A percentile compares a stretch with the other conserved stretches of the same genome.
Evolutionary conservation across 2,329 filamentous ascomycete species (phyloP).

Genomic region (Stagonosporopsis cucurbitacearum): DNA sequence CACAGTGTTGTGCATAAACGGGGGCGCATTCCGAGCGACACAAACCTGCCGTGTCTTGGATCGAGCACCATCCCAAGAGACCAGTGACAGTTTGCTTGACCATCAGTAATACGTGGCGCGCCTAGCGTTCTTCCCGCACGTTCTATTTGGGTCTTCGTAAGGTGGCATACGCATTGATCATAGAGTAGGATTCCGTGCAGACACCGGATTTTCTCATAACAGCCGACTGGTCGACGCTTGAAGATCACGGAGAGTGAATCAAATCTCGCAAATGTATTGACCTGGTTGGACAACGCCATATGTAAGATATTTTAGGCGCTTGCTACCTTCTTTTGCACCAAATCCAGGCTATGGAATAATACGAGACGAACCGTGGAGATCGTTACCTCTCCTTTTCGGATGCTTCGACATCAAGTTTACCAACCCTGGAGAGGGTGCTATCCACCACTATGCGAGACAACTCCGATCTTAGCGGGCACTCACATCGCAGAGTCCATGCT

Average conservation of each 20-base stretch:
- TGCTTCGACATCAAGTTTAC: too few species aligned
- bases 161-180: neutral
- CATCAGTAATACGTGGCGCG: neutral
- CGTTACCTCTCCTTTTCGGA: neutral
- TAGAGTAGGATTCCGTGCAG: constrained; percentile 5
- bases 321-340: neutral
- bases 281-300: constrained; percentile 1
- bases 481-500: neutral
- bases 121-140: neutral
- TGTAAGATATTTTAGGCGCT: neutral
- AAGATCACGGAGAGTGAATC: neutral
- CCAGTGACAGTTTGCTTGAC: neutral
- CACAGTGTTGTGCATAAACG: neutral
- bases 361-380: too few species aligned
- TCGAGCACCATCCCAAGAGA: neutral
- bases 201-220: constrained; percentile 2
- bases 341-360: neutral
- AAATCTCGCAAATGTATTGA: neutral
- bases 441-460: neutral
- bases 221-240: neutral
- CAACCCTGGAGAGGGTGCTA: neutral
- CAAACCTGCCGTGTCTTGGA: neutral
- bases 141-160: neutral
- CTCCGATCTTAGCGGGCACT: neutral
- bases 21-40: constrained; percentile 6